Percentiles rank a stretch among this genome's conserved stretches.
phyloP scores from a whole-genome alignment of 768 basidiomycete genomes.

The Cystofilobasidium macerans region DNA sequence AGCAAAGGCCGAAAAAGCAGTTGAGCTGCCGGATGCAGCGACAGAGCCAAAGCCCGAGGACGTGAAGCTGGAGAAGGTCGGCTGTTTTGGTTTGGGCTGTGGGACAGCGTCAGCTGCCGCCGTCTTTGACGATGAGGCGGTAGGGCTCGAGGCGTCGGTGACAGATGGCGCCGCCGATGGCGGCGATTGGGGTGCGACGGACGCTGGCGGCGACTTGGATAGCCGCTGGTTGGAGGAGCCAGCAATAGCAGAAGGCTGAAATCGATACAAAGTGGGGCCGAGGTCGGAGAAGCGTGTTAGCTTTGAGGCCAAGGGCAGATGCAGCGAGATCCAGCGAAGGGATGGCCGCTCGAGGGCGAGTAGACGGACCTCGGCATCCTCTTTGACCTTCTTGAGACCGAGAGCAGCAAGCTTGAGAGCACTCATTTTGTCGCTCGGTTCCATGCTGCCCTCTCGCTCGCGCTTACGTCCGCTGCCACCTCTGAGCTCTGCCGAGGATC shows the following conservation, averaged over 20 bases:
- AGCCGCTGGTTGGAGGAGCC: no score
- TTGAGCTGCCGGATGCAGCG: constrained; percentile 6
- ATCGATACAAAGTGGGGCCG: no score
- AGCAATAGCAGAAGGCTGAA: no score
- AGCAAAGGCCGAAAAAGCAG: constrained; percentile 21
- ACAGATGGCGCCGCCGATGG: constrained; percentile 1
- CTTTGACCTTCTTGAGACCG: constrained; percentile 23
- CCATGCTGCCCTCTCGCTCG: constrained; percentile 21
- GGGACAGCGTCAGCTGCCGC: background rate
- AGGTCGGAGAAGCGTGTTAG: no score
- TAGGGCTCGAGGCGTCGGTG: constrained; percentile 1
- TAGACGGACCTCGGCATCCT: constrained; percentile 17
- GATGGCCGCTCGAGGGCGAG: background rate
- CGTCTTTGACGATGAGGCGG: background rate
- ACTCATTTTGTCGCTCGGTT: constrained; percentile 13
- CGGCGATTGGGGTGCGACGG: background rate
- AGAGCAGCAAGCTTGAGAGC: background rate
- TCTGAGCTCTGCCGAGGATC: background rate
- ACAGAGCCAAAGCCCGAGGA: constrained; percentile 8
- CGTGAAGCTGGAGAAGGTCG: constrained; percentile 17
- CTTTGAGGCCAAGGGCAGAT: background rate
- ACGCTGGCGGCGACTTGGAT: constrained; percentile 2
- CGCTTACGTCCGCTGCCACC: constrained; percentile 12
- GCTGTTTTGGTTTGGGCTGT: background rate
- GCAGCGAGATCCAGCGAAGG: background rate